A percentile compares a stretch with the other conserved stretches of the same genome.
phyloP scores from a whole-genome alignment of 257 asterid genomes.

The Thymus quinquecostatus region DNA sequence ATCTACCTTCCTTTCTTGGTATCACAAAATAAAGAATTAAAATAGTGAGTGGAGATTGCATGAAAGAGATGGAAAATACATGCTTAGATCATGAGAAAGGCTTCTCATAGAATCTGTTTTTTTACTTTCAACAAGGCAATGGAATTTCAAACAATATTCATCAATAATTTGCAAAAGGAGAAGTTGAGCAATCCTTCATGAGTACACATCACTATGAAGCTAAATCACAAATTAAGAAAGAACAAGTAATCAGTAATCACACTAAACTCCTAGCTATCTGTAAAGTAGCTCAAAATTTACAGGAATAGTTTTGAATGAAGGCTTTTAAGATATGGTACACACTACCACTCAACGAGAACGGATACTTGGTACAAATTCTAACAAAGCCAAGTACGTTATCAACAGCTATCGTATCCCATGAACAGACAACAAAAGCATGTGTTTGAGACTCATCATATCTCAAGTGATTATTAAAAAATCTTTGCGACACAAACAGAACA shows the following conservation, averaged over 20 bases:
- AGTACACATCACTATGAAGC: not conserved
- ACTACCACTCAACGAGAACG: not conserved
- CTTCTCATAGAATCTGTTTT: not conserved
- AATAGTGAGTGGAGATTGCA: not conserved
- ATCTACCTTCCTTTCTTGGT: not conserved
- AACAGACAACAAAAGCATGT: not conserved
- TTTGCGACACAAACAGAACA: not conserved
- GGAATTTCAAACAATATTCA: not conserved
- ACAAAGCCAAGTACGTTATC: not conserved
- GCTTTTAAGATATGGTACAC: not conserved
- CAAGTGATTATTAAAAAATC: not conserved
- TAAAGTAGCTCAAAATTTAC: not conserved
- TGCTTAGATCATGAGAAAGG: not conserved
- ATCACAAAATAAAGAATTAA: not conserved
- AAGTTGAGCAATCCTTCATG: not conserved
- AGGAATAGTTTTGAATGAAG: not conserved
- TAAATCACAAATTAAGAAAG: not conserved
- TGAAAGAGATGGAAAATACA: conserved; percentile 16
- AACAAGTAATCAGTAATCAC: not conserved
- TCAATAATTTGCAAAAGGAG: not conserved
- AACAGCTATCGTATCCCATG: not conserved
- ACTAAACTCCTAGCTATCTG: not conserved
- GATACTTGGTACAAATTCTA: not conserved
- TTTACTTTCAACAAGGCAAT: not conserved
- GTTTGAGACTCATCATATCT: not conserved